These are phyloP conservation scores for Oryza officinalis DNA, from an alignment of 176 grass and related monocot species.

Conservation along the genomic window DNA sequence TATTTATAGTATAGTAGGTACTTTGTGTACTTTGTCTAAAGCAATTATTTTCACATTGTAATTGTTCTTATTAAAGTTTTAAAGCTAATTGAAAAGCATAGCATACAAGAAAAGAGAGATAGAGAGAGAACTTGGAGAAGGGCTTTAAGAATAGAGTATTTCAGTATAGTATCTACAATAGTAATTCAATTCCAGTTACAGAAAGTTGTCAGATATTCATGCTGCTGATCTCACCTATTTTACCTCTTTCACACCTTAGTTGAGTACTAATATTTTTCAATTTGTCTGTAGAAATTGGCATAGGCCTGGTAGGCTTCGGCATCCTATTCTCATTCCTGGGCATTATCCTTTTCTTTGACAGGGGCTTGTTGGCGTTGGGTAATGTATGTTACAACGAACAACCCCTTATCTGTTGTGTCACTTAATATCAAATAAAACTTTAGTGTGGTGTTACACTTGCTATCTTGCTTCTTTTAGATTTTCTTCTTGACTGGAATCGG, in stretches of 20 bases:
- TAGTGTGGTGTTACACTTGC: conserved; percentile 16
- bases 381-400: conserved; percentile 72
- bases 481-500: conserved; percentile 62
- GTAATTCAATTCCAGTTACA: conserved; percentile 35
- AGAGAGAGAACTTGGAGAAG: background rate
- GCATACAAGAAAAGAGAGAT: background rate
- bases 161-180: conserved; percentile 2
- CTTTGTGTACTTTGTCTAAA: background rate
- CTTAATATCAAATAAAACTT: conserved; percentile 22
- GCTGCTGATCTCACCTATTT: conserved; percentile 3
- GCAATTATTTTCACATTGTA: background rate
- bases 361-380: conserved; percentile 96
- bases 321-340: conserved; percentile 91
- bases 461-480: conserved; percentile 44
- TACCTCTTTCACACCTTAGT: conserved; percentile 1
- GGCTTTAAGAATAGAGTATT: conserved; percentile 19
- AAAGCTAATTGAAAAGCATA: background rate
- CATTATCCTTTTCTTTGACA: conserved; percentile 90
- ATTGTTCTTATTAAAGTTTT: conserved; percentile 15
- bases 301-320: conserved; percentile 89
- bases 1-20: background rate
- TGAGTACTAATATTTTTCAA: conserved; percentile 27
- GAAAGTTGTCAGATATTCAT: conserved; percentile 12
- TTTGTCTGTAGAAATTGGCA: conserved; percentile 75
- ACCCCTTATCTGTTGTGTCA: conserved; percentile 35